These are phyloP conservation scores for Protea cynaroides DNA, from an alignment of 164 flowering plant species.

Conservation along the genomic window DNA sequence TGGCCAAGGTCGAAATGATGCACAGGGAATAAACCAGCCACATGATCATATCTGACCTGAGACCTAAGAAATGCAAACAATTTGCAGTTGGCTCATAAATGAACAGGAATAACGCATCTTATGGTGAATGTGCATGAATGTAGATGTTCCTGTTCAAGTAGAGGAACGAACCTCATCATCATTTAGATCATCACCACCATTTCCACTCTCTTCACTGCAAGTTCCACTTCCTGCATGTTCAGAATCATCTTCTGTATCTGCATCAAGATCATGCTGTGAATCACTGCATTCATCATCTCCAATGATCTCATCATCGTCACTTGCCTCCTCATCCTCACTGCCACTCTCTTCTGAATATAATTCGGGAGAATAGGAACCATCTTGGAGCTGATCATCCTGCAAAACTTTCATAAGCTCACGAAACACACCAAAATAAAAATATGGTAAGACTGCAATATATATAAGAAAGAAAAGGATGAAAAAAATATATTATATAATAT, in stretches of 20 bases:
- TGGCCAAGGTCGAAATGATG: no score
- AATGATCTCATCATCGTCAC: constrained; percentile 55
- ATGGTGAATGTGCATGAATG: background rate
- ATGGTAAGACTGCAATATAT: background rate
- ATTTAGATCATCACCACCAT: constrained; percentile 24
- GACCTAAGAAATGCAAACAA: no score
- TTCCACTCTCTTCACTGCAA: constrained; percentile 37
- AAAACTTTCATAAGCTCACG: background rate
- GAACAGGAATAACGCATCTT: background rate
- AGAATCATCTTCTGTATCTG: constrained; percentile 45
- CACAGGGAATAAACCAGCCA: no score
- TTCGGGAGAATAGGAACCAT: constrained; percentile 47
- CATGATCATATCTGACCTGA: no score
- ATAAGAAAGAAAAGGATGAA: background rate
- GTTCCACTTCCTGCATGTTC: constrained; percentile 44
- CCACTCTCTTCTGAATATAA: constrained; percentile 70
- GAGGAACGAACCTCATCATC: constrained; percentile 37
- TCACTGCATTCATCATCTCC: constrained; percentile 45
- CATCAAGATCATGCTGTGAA: constrained; percentile 34
- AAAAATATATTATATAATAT: no score
- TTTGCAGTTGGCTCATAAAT: no score
- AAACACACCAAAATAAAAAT: background rate
- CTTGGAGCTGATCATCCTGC: constrained; percentile 37
- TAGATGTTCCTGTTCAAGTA: constrained; percentile 4
- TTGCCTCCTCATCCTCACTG: constrained; percentile 62